These are phyloP conservation scores for Aspergillus phoenicis DNA, from an alignment of 2,329 filamentous ascomycete genomes.

Conservation along the genomic window DNA sequence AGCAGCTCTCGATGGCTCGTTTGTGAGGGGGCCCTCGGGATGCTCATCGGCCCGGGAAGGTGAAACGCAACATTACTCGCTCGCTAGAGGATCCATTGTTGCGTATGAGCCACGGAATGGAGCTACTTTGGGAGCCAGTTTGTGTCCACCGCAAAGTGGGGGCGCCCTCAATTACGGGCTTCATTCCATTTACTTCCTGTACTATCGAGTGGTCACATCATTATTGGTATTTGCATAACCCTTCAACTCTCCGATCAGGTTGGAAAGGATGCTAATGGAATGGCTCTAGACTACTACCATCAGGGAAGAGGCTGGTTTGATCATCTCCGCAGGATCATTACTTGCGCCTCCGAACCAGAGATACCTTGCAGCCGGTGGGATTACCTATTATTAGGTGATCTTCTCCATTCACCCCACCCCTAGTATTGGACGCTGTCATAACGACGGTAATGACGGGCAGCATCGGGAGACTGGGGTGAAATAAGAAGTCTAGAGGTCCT, in stretches of 20 bases:
- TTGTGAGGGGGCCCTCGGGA: neutral
- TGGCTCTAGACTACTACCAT: neutral
- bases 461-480: neutral
- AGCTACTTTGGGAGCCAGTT: neutral
- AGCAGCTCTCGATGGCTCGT: neutral
- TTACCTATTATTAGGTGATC: constrained; percentile 7
- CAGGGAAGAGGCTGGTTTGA: neutral
- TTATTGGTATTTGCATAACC: neutral
- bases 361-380: constrained; percentile 1
- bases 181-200: neutral
- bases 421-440: neutral
- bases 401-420: constrained; percentile 1
- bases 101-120: neutral
- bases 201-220: neutral
- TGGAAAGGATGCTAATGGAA: neutral
- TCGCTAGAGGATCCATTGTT: neutral
- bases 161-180: neutral
- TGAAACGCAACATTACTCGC: constrained; percentile 3
- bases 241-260: neutral
- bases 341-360: neutral
- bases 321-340: neutral
- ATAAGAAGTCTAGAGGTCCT: neutral
- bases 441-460: neutral
- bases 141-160: neutral
- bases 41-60: neutral